phyloP scores from a whole-genome alignment of 495 filamentous ascomycete genomes.

The Penicillium verhagenii region DNA sequence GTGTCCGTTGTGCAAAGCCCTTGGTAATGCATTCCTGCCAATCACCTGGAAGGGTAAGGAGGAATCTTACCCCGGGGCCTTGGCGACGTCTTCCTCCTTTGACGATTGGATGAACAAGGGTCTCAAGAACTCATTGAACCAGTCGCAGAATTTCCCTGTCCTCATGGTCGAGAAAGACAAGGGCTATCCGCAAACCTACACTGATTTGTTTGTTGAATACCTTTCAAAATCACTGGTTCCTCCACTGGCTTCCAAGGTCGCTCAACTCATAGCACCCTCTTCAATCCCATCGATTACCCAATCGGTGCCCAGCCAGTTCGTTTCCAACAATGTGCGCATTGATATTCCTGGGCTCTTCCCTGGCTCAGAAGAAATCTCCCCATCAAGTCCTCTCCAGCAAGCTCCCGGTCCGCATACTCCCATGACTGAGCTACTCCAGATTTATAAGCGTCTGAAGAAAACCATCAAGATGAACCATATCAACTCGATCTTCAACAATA shows the following conservation, averaged over 20 bases:
- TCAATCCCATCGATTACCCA: conserved; percentile 22
- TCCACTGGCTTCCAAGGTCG: conserved; percentile 59
- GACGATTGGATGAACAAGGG: conserved; percentile 50
- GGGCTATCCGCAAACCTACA: conserved; percentile 38
- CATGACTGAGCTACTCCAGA: conserved; percentile 71
- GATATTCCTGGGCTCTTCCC: conserved; percentile 52
- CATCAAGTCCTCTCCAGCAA: conserved; percentile 35
- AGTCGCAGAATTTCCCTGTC: conserved; percentile 35
- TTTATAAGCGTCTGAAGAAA: conserved; percentile 77
- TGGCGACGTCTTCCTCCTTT: conserved; percentile 60
- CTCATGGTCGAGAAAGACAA: conserved; percentile 42
- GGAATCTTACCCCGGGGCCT: conserved; percentile 68
- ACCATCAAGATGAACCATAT: conserved; percentile 74
- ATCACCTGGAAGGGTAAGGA: conserved; percentile 94
- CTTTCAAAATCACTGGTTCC: conserved; percentile 58
- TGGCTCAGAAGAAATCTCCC: conserved; percentile 30
- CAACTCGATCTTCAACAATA: conserved; percentile 45
- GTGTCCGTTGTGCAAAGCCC: conserved; percentile 96
- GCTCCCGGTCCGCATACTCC: conserved; percentile 38
- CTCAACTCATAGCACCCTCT: conserved; percentile 39
- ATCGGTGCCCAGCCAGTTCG: neutral
- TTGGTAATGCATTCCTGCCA: conserved; percentile 93
- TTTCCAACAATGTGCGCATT: conserved; percentile 26
- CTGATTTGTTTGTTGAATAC: conserved; percentile 64
- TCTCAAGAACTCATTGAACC: conserved; percentile 31